phyloP scores from a whole-genome alignment of 1,139 yeast genomes.

The Torulaspora pretoriensis region DNA sequence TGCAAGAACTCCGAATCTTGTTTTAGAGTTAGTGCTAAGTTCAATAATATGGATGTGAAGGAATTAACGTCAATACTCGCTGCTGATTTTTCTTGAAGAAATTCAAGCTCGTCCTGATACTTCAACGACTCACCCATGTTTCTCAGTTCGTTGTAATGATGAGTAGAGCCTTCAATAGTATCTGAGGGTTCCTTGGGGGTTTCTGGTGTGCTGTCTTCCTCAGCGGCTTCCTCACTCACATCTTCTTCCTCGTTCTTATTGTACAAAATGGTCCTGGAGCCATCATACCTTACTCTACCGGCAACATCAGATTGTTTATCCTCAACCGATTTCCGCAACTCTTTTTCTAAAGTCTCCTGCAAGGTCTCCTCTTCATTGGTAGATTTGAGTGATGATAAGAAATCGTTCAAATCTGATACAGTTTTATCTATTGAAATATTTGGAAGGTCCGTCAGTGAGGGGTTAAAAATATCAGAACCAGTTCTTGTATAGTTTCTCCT shows the following conservation, averaged over 20 bases:
- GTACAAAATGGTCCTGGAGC: slow-evolving; percentile 17
- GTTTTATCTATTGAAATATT: slow-evolving; percentile 12
- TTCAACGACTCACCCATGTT: slow-evolving; percentile 30
- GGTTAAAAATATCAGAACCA: neutral
- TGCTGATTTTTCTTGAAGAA: slow-evolving; percentile 16
- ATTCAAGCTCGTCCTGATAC: slow-evolving; percentile 33
- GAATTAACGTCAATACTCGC: slow-evolving; percentile 1
- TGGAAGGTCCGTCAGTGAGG: neutral
- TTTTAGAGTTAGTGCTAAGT: slow-evolving; percentile 21
- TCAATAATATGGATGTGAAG: slow-evolving; percentile 22
- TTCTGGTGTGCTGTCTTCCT: slow-evolving; percentile 7
- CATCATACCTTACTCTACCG: slow-evolving; percentile 15
- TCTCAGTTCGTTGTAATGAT: slow-evolving; percentile 29
- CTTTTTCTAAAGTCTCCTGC: slow-evolving; percentile 10
- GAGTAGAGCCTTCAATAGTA: slow-evolving; percentile 11
- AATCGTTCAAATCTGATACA: slow-evolving; percentile 15
- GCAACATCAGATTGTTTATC: neutral
- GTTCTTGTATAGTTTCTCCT: slow-evolving; percentile 18
- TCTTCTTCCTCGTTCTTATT: slow-evolving; percentile 18
- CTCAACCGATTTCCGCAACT: slow-evolving; percentile 8
- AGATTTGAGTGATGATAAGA: slow-evolving; percentile 14
- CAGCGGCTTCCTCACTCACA: slow-evolving; percentile 6
- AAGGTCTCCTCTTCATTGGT: slow-evolving; percentile 7
- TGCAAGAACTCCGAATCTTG: slow-evolving; percentile 20
- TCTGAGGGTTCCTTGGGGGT: neutral